Evolutionary conservation across 768 basidiomycete species (phyloP), one percentile per base, ranked within the genome.

Genomic region (Brasilioporus rufonigricans): DNA sequence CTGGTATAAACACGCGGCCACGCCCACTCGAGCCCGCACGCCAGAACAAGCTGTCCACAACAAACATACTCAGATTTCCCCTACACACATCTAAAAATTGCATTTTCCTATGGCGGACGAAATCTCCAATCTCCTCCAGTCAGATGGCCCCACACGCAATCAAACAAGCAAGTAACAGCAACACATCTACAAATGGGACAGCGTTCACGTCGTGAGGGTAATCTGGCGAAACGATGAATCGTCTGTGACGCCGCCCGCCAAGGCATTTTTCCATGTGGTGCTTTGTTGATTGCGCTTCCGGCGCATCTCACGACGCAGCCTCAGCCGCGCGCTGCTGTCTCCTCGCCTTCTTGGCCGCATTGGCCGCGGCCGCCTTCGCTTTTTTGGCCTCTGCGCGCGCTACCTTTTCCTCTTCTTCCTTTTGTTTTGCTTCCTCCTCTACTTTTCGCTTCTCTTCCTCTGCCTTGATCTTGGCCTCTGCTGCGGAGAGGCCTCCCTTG

Each of bases 281-380:
- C n/a, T n/a, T n/a, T 29, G 27, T 29, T n/a, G n/a, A n/a, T n/a
- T n/a, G n/a, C 27, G 27, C 9, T 29, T 9, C 27, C 27, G 31
- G 21, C 11, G 29, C n/a, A 13, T 33, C 19, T 60, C 55, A 67
- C 44, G 52, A 50, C 19, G 41, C 36, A 33, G n/a, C 78, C 52
- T 80, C 83, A 11, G 74, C 71, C 24, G 78, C 78, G 36, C 87
- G 79, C 55, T 79, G 80, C 43, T 80, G 80, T 58, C 89, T 78
- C 58, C 89, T 76, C 29, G 91, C 91, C 75, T 95, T 95, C 77
- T 95, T 95, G 12, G 91, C 91, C 38, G 91, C 92, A 65, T 86
- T 94, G 4, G 92, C 91, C 41, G 89, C 89, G 3, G 89, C 89
- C 1, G 86, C 83, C 65, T 92, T 93, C 4, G 84, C 83, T 74